These are phyloP conservation scores for Anastatica hierochuntica DNA, from an alignment of 345 rosid species.

Conservation along the genomic window DNA sequence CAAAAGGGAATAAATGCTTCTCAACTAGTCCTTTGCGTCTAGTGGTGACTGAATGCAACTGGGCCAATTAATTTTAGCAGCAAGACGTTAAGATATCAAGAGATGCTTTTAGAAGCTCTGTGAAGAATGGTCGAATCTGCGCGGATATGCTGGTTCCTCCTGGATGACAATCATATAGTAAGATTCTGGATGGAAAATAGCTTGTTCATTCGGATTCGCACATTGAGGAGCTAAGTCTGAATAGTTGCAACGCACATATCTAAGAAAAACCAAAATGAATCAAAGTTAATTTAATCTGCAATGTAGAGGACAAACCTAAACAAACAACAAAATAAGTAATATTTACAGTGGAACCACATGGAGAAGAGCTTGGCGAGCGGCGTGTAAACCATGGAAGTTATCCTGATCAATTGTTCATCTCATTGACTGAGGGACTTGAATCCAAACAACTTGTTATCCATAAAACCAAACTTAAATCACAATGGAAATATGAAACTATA, in stretches of 20 bases:
- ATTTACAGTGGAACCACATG: constrained; percentile 72
- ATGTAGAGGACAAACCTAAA: no score
- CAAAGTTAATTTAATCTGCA: background rate
- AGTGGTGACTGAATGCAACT: constrained; percentile 79
- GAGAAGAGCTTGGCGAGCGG: constrained; percentile 86
- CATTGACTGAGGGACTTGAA: constrained; percentile 55
- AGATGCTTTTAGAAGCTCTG: constrained; percentile 57
- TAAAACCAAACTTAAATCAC: background rate
- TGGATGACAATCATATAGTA: constrained; percentile 78
- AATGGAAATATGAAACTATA: background rate
- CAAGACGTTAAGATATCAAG: constrained; percentile 62
- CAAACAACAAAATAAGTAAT: background rate
- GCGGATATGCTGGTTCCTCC: constrained; percentile 85
- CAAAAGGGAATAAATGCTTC: no score
- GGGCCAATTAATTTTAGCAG: constrained; percentile 61
- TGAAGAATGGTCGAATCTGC: constrained; percentile 69
- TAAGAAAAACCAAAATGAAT: constrained; percentile 16
- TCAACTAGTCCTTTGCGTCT: no score
- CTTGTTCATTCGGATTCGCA: constrained; percentile 52
- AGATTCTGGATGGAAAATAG: constrained; percentile 60
- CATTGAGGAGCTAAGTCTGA: constrained; percentile 94
- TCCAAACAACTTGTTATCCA: constrained; percentile 62
- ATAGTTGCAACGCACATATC: constrained; percentile 65
- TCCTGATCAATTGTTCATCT: constrained; percentile 36
- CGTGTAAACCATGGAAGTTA: constrained; percentile 65